Conservation (phyloP, 805 yeast species). For the Yamadazyma insecticola region DNA sequence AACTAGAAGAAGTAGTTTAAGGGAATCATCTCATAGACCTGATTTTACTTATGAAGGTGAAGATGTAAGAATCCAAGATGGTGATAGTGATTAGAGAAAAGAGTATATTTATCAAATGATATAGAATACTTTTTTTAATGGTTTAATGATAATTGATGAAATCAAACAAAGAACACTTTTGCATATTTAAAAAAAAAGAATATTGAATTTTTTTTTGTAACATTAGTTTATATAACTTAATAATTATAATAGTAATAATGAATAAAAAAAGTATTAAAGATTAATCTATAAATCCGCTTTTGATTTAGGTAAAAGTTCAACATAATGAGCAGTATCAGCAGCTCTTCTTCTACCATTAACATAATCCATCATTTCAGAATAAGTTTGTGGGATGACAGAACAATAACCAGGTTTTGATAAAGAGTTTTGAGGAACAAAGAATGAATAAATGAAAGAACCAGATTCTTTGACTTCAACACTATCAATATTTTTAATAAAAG, state of each 20-base stretch:
- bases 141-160: no score
- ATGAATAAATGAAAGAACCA: conserved; percentile 86
- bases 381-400: conserved; percentile 81
- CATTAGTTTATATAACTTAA: no score
- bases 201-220: no score
- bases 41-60: conserved; percentile 26
- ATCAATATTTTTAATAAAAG: conserved; percentile 67
- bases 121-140: no score
- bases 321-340: conserved; percentile 70
- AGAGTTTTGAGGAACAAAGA: conserved; percentile 68
- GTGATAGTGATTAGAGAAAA: conserved; percentile 30
- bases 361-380: conserved; percentile 88
- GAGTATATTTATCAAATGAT: no score
- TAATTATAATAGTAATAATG: no score
- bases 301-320: conserved; percentile 27
- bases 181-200: no score
- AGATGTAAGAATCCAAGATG: conserved; percentile 29
- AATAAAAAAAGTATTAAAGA: neutral
- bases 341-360: conserved; percentile 91
- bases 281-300: conserved; percentile 1
- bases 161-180: no score
- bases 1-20: conserved; percentile 38
- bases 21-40: conserved; percentile 35
- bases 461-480: conserved; percentile 61
- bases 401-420: conserved; percentile 53